phyloP scores from a whole-genome alignment of 805 yeast species.

The Candida golubevii region DNA sequence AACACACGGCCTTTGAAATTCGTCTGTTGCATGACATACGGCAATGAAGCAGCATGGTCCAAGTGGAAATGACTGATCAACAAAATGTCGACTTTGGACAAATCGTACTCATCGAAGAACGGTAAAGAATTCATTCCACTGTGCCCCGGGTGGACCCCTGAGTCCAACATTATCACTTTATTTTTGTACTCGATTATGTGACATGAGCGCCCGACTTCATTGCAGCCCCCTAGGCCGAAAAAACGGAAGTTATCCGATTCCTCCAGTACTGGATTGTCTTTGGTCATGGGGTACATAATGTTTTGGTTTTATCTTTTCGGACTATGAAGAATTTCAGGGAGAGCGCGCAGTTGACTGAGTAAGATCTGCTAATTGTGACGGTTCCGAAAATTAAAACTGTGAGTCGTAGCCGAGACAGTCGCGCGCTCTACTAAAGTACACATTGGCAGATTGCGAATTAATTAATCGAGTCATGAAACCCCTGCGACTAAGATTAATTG shows the following conservation, averaged over 20 bases:
- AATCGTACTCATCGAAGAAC: constrained; percentile 91
- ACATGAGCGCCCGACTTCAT: constrained; percentile 95
- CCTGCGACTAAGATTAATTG: too few species aligned
- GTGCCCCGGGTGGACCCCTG: constrained; percentile 96
- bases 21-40: constrained; percentile 97
- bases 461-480: too few species aligned
- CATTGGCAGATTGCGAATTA: too few species aligned
- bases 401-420: too few species aligned
- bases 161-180: constrained; percentile 93
- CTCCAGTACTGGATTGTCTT: constrained; percentile 17
- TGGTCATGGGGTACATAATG: constrained; percentile 10
- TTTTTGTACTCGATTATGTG: constrained; percentile 90
- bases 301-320: too few species aligned
- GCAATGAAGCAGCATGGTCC: constrained; percentile 97
- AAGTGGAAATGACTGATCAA: constrained; percentile 92
- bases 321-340: too few species aligned
- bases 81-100: constrained; percentile 79
- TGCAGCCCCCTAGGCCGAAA: constrained; percentile 95
- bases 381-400: too few species aligned
- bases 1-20: constrained; percentile 92
- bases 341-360: too few species aligned
- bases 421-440: too few species aligned
- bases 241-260: constrained; percentile 51
- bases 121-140: constrained; percentile 89
- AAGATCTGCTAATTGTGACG: too few species aligned